phyloP scores from a whole-genome alignment of 2,329 filamentous ascomycete species.

The Ophidiomyces ophidiicola region DNA sequence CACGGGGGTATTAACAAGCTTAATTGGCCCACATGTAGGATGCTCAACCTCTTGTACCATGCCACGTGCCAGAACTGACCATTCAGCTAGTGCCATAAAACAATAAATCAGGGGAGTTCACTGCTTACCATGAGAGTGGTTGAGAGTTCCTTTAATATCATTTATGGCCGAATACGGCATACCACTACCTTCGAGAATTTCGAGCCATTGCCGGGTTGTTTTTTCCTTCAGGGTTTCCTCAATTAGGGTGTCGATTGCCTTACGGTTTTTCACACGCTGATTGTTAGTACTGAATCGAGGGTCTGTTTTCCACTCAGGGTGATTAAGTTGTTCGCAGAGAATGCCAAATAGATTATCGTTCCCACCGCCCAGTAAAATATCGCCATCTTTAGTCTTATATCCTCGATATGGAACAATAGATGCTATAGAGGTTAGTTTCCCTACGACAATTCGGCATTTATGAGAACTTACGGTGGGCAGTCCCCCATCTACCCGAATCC shows the following conservation, averaged over 20 bases:
- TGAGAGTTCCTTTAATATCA: constrained; percentile 72
- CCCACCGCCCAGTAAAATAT: constrained; percentile 52
- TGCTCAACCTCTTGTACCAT: constrained; percentile 91
- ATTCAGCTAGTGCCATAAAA: background rate
- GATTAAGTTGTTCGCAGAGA: constrained; percentile 45
- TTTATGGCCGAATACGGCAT: constrained; percentile 94
- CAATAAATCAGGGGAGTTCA: background rate
- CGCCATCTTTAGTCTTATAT: constrained; percentile 54
- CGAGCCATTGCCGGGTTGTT: constrained; percentile 80
- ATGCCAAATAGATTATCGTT: constrained; percentile 52
- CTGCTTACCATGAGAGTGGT: constrained; percentile 63
- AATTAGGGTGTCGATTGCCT: constrained; percentile 64
- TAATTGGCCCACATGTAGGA: constrained; percentile 67
- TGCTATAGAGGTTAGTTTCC: constrained; percentile 41
- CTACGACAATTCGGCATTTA: background rate
- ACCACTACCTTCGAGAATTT: constrained; percentile 74
- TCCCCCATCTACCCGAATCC: constrained; percentile 87
- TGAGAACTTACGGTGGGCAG: constrained; percentile 64
- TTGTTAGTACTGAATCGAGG: constrained; percentile 47
- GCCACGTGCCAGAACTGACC: constrained; percentile 53
- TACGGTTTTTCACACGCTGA: constrained; percentile 53
- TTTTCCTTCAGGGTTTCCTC: constrained; percentile 60
- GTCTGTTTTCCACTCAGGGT: constrained; percentile 48
- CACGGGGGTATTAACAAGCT: constrained; percentile 84
- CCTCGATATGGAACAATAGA: constrained; percentile 93